A percentile compares a stretch with the other conserved stretches of the same genome.
Conservation (phyloP, 805 yeast genomes). For the Candida quercuum region DNA sequence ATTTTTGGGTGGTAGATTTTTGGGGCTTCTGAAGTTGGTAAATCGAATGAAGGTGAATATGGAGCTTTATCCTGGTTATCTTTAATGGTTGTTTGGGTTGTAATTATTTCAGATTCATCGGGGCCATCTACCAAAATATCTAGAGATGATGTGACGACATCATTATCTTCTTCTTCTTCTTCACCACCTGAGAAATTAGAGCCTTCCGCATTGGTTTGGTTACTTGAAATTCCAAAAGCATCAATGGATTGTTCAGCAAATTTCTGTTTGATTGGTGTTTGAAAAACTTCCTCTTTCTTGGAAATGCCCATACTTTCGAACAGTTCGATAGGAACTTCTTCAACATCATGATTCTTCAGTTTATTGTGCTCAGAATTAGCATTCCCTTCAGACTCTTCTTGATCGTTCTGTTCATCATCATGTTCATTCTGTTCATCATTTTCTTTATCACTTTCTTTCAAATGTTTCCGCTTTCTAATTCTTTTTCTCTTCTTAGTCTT, state of each 20-base stretch:
- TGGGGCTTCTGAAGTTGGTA: no score
- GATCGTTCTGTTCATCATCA: no score
- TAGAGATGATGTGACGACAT: neutral
- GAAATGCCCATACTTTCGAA: slow-evolving; percentile 23
- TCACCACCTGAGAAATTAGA: neutral
- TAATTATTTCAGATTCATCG: neutral
- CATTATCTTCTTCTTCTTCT: slow-evolving; percentile 2
- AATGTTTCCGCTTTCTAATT: slow-evolving; percentile 11
- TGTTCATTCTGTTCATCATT: no score
- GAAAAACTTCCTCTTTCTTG: slow-evolving; percentile 3
- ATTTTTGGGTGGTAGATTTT: neutral
- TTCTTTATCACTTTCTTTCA: slow-evolving; percentile 11
- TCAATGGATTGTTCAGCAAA: neutral
- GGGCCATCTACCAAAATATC: neutral
- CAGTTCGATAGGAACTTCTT: slow-evolving; percentile 16
- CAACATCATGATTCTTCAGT: slow-evolving; percentile 1
- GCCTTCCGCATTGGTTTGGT: neutral
- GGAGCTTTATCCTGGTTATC: no score
- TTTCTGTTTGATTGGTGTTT: slow-evolving; percentile 1
- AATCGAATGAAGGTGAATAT: no score
- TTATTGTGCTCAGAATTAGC: neutral
- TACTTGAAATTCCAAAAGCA: slow-evolving; percentile 19
- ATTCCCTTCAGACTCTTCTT: neutral
- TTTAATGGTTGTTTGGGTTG: no score
- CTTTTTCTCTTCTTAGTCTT: slow-evolving; percentile 38